Conservation (phyloP, 345 rosid species). For the Eutrema yunnanense region DNA sequence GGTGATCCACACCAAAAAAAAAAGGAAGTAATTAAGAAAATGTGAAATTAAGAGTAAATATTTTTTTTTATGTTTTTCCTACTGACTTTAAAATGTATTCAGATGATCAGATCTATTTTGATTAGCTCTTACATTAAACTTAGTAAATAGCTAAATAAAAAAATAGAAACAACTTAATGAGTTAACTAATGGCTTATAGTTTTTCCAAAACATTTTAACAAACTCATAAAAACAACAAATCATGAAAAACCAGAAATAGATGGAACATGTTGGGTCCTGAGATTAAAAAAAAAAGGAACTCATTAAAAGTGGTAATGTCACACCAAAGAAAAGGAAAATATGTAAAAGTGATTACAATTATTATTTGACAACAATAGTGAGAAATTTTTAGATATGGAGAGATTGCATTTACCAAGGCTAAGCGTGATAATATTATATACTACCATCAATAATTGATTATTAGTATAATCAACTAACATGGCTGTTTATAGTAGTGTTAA, state of each 20-base stretch:
- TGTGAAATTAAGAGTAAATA: not conserved
- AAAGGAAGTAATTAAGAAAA: not conserved
- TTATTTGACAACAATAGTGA: not conserved
- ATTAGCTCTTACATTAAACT: no score
- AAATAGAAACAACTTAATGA: not conserved
- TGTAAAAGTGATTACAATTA: conserved; percentile 14
- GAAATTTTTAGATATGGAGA: not conserved
- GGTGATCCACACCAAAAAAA: not conserved
- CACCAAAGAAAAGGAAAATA: not conserved
- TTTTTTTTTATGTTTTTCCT: not conserved
- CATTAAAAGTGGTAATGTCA: conserved; percentile 25
- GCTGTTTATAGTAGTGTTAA: not conserved
- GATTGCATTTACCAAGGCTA: conserved; percentile 18
- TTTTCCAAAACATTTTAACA: not conserved
- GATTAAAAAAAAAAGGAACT: conserved; percentile 11
- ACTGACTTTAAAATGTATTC: not conserved
- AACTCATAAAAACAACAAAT: not conserved
- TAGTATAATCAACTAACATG: conserved; percentile 18
- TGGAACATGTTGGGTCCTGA: conserved; percentile 26
- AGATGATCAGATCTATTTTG: no score
- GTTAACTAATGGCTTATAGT: not conserved
- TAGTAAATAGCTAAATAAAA: not conserved
- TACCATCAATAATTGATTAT: not conserved
- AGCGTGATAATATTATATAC: conserved; percentile 16
- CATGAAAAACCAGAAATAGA: not conserved